These are phyloP conservation scores for Coemansia sp. DNA, from an alignment of 192 early-diverging fungal species.

Conservation along the genomic window DNA sequence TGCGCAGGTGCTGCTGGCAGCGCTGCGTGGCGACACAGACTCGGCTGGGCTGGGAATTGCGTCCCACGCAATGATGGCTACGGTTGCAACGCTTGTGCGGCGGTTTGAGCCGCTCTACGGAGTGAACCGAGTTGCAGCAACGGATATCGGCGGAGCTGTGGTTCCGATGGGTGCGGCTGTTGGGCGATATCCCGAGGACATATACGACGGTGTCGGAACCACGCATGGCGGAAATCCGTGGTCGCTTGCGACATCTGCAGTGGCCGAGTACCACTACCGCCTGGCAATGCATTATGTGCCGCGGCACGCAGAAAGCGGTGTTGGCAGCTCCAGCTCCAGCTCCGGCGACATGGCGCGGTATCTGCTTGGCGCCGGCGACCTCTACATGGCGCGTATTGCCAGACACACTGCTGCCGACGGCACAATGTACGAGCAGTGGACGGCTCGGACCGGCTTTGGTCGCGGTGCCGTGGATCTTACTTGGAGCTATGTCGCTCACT, in stretches of 20 bases:
- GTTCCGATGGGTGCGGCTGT: constrained; percentile 58
- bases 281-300: constrained; percentile 34
- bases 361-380: constrained; percentile 58
- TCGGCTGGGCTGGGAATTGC: constrained; percentile 30
- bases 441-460: constrained; percentile 56
- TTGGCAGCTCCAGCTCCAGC: constrained; percentile 28
- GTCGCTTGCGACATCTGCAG: constrained; percentile 63
- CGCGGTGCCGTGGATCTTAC: constrained; percentile 69
- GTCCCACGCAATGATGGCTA: constrained; percentile 17
- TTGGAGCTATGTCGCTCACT: constrained; percentile 69
- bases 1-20: constrained; percentile 61
- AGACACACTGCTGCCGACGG: constrained; percentile 57
- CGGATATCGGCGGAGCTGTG: constrained; percentile 11
- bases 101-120: constrained; percentile 25
- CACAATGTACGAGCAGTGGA: constrained; percentile 67
- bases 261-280: constrained; percentile 68
- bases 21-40: constrained; percentile 33
- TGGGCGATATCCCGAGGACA: constrained; percentile 78
- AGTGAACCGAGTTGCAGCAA: constrained; percentile 23
- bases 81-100: constrained; percentile 18
- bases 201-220: constrained; percentile 66
- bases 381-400: constrained; percentile 58
- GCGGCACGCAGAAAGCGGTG: neutral
- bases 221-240: constrained; percentile 74
- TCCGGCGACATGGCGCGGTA: constrained; percentile 25